Evolutionary conservation across 2,329 filamentous ascomycete genomes (phyloP), one percentile per base, ranked within the genome.

Genomic region (Claviceps lovelessii): DNA sequence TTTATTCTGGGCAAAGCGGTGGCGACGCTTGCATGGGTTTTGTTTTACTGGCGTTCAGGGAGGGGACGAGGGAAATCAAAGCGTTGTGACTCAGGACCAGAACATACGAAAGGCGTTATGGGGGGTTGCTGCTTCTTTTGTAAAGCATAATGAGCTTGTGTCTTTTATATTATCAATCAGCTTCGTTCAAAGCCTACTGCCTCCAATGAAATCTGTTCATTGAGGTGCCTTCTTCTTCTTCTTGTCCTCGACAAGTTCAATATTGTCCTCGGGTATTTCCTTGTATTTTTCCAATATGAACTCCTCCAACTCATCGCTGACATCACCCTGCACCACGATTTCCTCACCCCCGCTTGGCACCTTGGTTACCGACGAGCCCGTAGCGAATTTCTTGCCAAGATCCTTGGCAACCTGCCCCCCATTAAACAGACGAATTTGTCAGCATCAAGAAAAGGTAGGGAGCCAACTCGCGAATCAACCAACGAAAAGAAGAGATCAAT

Each of bases 331-430:
- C 23, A 98, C 89, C 5, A 95, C 94, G 67, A 98, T 97, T 73
- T 97, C 93, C 72, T 98, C 93, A 19, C 87, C 87, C 28, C 88
- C 89, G 54, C 83, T 84, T 0, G 89, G 80, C 1, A 86, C 80
- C 73, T 96, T 95, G 9, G 91, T 97, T 48, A 98, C 93, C 48
- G 85, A 90, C 17, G 84, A 86, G 0, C 93, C 93, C 10, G 93
- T 97, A 35, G 93, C 93, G 67, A 98, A 97, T 73, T 96, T 97
- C 80, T 97, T 98, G 59, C 93, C 93, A 62, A 97, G 84, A 65
- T 97, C 93, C 76, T 97, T 97, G 56, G 90, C 85, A 8, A 95
- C 77, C 72, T 75, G 45, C 31, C 3, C 13, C 23, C 13, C 28
- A 15, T 23, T 15, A 23, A n/a, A 28, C 23, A 48, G 7, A 44